Evolutionary conservation across 305 asterid species (phyloP).

Genomic region (Stenogyne calaminthoides): DNA sequence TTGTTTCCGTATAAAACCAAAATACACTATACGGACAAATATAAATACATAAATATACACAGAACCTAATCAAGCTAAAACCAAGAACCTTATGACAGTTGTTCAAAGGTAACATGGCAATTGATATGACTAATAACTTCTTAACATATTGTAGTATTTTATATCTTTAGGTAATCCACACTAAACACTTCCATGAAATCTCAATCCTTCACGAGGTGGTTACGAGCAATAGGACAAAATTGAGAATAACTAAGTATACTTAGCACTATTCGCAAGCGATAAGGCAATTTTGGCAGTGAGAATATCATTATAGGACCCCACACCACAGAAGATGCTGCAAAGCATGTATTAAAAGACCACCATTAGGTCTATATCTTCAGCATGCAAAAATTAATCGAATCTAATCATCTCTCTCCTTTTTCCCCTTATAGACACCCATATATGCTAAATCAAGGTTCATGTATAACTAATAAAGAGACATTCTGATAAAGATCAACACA

Average conservation of each 20-base stretch:
- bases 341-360: background rate
- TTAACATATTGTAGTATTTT: background rate
- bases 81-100: background rate
- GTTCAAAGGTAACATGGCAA: background rate
- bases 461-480: background rate
- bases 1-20: background rate
- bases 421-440: background rate
- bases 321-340: background rate
- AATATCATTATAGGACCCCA: background rate
- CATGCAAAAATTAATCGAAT: background rate
- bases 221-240: background rate
- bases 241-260: background rate
- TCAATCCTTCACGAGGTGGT: background rate
- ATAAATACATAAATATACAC: background rate
- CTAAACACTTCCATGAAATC: background rate
- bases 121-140: background rate
- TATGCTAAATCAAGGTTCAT: conserved; percentile 12
- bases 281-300: background rate
- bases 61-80: background rate
- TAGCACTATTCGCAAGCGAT: background rate
- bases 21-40: background rate
- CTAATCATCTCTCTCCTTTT: background rate
- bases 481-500: background rate
- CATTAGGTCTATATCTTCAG: background rate
- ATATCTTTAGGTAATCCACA: background rate